These are phyloP conservation scores for Hymenochaete sp. DNA, from an alignment of 1,284 basidiomycete genomes.

Conservation along the genomic window DNA sequence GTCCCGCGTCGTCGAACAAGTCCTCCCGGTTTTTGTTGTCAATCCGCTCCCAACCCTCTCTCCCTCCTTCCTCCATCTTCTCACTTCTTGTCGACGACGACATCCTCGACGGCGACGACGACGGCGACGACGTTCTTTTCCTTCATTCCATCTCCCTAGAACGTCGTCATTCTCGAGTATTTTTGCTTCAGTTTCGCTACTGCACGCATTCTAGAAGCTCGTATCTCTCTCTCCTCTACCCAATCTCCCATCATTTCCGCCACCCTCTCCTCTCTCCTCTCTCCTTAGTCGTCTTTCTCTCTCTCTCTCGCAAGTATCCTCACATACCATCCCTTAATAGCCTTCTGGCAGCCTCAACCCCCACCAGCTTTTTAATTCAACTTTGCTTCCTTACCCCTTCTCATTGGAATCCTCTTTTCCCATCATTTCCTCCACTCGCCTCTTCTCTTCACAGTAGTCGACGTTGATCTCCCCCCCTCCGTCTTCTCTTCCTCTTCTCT, in stretches of 20 bases:
- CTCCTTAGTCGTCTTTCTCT: constrained; percentile 16
- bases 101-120: no score
- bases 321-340: constrained; percentile 21
- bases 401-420: background rate
- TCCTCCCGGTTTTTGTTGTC: no score
- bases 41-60: no score
- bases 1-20: no score
- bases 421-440: background rate
- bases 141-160: no score
- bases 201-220: no score
- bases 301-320: constrained; percentile 8
- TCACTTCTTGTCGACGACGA: no score
- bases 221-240: no score
- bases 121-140: no score
- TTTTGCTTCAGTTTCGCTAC: no score
- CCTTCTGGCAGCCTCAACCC: background rate
- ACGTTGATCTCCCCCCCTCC: background rate
- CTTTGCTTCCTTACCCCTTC: constrained; percentile 14
- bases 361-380: constrained; percentile 11
- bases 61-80: no score
- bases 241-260: constrained; percentile 23
- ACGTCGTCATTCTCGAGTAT: no score
- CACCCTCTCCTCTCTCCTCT: constrained; percentile 19
- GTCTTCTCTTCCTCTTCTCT: background rate
- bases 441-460: background rate